Percentiles rank a stretch among this genome's conserved stretches.
phyloP scores from a whole-genome alignment of 371 early-diverging fungal species.

The Saksenaea oblongispora region DNA sequence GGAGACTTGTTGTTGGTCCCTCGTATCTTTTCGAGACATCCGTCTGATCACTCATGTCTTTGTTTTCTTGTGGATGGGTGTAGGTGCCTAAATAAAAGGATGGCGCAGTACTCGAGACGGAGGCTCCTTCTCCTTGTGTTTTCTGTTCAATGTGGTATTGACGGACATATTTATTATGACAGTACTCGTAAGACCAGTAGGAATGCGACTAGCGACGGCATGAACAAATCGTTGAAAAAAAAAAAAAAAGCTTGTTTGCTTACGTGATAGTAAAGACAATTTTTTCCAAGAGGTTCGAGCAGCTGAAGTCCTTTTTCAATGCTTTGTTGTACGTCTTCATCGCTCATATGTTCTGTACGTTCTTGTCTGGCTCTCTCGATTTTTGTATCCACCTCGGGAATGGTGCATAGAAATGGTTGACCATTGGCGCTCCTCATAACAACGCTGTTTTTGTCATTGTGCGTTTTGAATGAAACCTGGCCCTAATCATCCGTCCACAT shows the following conservation, averaged over 20 bases:
- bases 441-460: constrained; percentile 13
- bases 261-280: constrained; percentile 56
- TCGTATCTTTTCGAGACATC: constrained; percentile 11
- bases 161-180: constrained; percentile 68
- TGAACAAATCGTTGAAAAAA: not conserved
- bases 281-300: constrained; percentile 51
- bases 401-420: constrained; percentile 52
- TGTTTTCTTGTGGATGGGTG: constrained; percentile 17
- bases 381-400: constrained; percentile 36
- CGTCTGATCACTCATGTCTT: not conserved
- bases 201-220: constrained; percentile 43
- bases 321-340: constrained; percentile 36
- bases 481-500: not conserved
- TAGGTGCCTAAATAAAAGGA: constrained; percentile 29
- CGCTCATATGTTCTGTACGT: constrained; percentile 19
- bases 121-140: constrained; percentile 25
- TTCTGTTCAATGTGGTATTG: constrained; percentile 64
- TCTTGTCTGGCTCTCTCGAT: constrained; percentile 16
- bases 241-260: constrained; percentile 5
- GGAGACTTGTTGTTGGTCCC: constrained; percentile 19
- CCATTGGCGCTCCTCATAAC: constrained; percentile 51
- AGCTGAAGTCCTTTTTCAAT: constrained; percentile 63
- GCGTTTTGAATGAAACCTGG: not conserved
- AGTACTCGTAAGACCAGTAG: constrained; percentile 85
- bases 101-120: constrained; percentile 10